phyloP scores from a whole-genome alignment of 2,329 filamentous ascomycete species.

The Aquanectria penicillioides region DNA sequence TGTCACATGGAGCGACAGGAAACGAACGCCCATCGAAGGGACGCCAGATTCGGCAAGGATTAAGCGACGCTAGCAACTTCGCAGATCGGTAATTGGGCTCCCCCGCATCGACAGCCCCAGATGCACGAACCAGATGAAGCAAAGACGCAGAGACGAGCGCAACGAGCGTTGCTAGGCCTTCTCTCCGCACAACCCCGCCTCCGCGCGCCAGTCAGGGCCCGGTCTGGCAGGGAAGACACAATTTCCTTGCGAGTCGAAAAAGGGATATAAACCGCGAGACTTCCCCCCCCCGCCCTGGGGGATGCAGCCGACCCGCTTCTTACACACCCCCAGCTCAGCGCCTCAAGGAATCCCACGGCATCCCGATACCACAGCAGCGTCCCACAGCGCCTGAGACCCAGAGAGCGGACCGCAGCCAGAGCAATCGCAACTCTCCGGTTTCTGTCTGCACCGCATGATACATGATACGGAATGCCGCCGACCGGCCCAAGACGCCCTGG shows the following conservation, averaged over 20 bases:
- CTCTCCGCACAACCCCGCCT: conserved; percentile 17
- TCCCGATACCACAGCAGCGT: no score
- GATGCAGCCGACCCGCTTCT: not conserved
- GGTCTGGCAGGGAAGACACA: conserved; percentile 9
- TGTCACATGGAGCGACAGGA: no score
- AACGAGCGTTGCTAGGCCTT: conserved; percentile 13
- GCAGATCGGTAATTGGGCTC: conserved; percentile 9
- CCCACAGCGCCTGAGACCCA: no score
- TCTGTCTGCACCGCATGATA: no score
- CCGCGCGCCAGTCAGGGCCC: not conserved
- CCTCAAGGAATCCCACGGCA: no score
- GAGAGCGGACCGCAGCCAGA: no score
- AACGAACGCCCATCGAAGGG: no score
- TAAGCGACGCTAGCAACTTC: conserved; percentile 16
- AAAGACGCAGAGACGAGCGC: no score
- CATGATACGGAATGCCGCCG: conserved; percentile 31
- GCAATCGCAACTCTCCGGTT: no score
- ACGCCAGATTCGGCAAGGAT: conserved; percentile 24
- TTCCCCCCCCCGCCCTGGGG: conserved; percentile 9
- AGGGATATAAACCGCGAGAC: conserved; percentile 33
- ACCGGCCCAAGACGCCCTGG: conserved; percentile 27
- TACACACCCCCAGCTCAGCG: no score
- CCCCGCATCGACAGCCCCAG: conserved; percentile 16
- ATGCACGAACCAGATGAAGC: conserved; percentile 13
- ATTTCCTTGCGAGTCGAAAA: conserved; percentile 29